Evolutionary conservation across 2,329 filamentous ascomycete species (phyloP).

Genomic region (Fusarium sp.): DNA sequence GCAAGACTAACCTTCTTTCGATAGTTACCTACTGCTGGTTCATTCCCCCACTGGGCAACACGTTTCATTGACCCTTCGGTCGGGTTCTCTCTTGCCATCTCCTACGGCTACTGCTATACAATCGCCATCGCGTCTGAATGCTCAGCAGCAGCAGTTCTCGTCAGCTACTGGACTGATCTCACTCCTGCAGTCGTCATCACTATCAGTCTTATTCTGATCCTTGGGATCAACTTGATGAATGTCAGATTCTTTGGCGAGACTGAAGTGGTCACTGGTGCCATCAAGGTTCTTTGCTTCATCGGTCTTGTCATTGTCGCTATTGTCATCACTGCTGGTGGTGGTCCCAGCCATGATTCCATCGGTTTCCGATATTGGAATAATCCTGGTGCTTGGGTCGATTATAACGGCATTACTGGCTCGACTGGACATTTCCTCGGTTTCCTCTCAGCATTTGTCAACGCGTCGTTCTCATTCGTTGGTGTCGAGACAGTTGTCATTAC

Average conservation of each 20-base stretch:
- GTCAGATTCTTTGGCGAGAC: slow-evolving; percentile 73
- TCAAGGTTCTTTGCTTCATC: slow-evolving; percentile 73
- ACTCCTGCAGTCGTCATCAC: slow-evolving; percentile 59
- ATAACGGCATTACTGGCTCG: slow-evolving; percentile 59
- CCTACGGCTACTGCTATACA: slow-evolving; percentile 48
- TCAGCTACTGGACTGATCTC: slow-evolving; percentile 47
- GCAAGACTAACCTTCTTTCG: neutral
- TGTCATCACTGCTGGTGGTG: slow-evolving; percentile 71
- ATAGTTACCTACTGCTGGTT: slow-evolving; percentile 46
- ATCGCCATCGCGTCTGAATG: slow-evolving; percentile 45
- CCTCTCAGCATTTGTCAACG: slow-evolving; percentile 67
- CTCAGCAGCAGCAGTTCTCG: slow-evolving; percentile 43
- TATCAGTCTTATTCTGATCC: slow-evolving; percentile 68
- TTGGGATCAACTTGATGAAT: slow-evolving; percentile 70
- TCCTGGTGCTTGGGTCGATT: slow-evolving; percentile 64
- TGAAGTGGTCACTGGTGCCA: slow-evolving; percentile 72
- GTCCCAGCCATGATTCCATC: slow-evolving; percentile 64
- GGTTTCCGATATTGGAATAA: slow-evolving; percentile 59
- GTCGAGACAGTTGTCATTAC: slow-evolving; percentile 63
- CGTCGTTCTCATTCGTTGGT: slow-evolving; percentile 70
- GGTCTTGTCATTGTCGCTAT: slow-evolving; percentile 71
- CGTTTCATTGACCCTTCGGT: slow-evolving; percentile 48
- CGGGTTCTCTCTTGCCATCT: slow-evolving; percentile 45
- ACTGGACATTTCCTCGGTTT: slow-evolving; percentile 70
- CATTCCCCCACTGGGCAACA: slow-evolving; percentile 48